Evolutionary conservation across 768 basidiomycete species (phyloP), one percentile per base, ranked within the genome.

Genomic region (Mycena sanguinolenta): DNA sequence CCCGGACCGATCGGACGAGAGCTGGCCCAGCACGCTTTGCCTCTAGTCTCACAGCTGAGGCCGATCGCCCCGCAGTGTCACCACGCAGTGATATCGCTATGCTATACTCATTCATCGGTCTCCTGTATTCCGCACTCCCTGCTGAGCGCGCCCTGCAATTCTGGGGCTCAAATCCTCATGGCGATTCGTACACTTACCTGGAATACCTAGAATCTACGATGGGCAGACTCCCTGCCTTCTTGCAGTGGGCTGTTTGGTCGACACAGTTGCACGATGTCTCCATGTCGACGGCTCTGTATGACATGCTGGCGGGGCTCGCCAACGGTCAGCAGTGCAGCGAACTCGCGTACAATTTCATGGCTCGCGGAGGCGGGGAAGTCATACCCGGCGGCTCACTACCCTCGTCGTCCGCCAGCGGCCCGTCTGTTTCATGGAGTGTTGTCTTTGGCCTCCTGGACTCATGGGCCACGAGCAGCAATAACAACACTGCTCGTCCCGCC

Each of bases 191-290:
- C 30, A 77, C 84, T 16, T 92, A 92, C 75, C 77, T 89, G 69
- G 90, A 93, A 72, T 79, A 81, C 39, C 74, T 87, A 0, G 94
- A 95, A 74, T 84, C 86, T n/a, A 88, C 86, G 2, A 80, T 87
- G 28, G 90, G 88, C 2, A 88, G 90, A 67, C 83, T 95, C 0
- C 89, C 90, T 1, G 86, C 90, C 2, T 97, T 97, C 78, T 82
- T 97, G 57, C 93, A 95, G 67, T 97, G 95, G 96, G 94, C 94
- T 0, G 89, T 94, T 12, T 93, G 92, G 92, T 93, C 92, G 1
- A 93, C 94, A 1, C 90, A 95, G 65, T 84, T 88, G 6, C 88
- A 91, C 68, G 93, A 95, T 69, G 76, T 87, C 8, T 88, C 88
- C 1, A 91, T 95, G 89, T 85, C 91, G 46, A 91, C 90, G 73